phyloP scores from a whole-genome alignment of 2,329 filamentous ascomycete genomes.

The Hyphodiscus sp. region DNA sequence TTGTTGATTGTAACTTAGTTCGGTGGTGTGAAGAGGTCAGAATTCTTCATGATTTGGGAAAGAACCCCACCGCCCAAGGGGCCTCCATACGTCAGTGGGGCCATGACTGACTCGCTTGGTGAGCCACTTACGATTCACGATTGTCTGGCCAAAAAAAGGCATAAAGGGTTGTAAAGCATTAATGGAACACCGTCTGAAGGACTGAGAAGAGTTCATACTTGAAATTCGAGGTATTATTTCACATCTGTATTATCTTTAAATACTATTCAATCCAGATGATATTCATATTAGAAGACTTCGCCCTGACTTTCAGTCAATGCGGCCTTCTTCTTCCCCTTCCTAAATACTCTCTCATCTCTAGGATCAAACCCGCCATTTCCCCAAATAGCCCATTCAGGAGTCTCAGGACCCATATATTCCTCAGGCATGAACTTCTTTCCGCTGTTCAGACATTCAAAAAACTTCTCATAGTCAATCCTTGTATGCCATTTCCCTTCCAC shows the following conservation, averaged over 20 bases:
- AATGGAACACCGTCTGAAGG: too few relatives aligned
- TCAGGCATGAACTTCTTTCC: conserved; percentile 68
- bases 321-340: conserved; percentile 60
- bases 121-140: background rate
- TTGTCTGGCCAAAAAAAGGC: too few relatives aligned
- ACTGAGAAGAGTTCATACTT: too few relatives aligned
- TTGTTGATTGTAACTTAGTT: conserved; percentile 6
- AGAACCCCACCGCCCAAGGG: conserved; percentile 3
- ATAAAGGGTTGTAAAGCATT: too few relatives aligned
- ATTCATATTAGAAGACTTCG: conserved; percentile 10
- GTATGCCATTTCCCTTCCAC: conserved; percentile 82
- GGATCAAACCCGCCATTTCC: conserved; percentile 94
- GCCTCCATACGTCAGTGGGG: background rate
- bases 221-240: too few relatives aligned
- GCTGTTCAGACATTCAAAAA: conserved; percentile 77
- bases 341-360: conserved; percentile 76
- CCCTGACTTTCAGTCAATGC: conserved; percentile 18
- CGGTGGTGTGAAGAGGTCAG: background rate
- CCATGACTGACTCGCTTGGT: background rate
- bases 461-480: conserved; percentile 80
- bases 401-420: conserved; percentile 81
- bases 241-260: background rate
- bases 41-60: background rate
- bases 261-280: background rate
- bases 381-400: conserved; percentile 92